A percentile compares a stretch with the other conserved stretches of the same genome.
These are phyloP conservation scores for Xylaria multiplex DNA, from an alignment of 2,329 filamentous ascomycete genomes.

Conservation along the genomic window DNA sequence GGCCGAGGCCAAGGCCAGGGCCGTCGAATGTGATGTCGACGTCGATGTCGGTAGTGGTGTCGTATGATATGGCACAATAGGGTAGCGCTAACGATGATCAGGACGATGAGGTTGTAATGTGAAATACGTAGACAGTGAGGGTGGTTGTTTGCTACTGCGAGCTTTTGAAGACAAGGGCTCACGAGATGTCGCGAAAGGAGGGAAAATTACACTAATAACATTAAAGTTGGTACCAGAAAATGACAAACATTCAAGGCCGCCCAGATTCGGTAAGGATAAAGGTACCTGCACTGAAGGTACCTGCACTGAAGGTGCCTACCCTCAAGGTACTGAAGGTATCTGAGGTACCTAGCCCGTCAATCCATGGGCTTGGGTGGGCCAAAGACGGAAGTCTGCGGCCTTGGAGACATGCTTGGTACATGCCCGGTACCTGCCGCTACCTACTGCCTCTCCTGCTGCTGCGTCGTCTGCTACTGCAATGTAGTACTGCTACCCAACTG, in stretches of 20 bases:
- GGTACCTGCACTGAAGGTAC: neutral
- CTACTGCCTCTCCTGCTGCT: neutral
- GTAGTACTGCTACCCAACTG: neutral
- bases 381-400: neutral
- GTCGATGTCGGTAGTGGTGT: conserved; percentile 19
- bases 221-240: conserved; percentile 27
- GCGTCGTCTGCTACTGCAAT: neutral
- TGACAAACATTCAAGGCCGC: conserved; percentile 26
- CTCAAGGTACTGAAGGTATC: too few species aligned
- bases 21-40: conserved; percentile 20
- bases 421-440: conserved; percentile 1
- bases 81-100: conserved; percentile 3
- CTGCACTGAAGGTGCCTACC: too few species aligned
- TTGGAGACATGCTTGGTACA: neutral
- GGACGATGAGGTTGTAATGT: neutral
- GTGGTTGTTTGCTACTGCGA: conserved; percentile 15
- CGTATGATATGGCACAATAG: neutral
- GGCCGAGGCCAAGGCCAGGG: conserved; percentile 8
- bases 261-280: conserved; percentile 5
- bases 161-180: conserved; percentile 20
- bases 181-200: conserved; percentile 28
- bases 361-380: conserved; percentile 25
- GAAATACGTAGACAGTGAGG: neutral
- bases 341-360: neutral
- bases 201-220: conserved; percentile 29